Conservation (phyloP, 306 rosid genomes). For the Glycyrrhiza uralensis region DNA sequence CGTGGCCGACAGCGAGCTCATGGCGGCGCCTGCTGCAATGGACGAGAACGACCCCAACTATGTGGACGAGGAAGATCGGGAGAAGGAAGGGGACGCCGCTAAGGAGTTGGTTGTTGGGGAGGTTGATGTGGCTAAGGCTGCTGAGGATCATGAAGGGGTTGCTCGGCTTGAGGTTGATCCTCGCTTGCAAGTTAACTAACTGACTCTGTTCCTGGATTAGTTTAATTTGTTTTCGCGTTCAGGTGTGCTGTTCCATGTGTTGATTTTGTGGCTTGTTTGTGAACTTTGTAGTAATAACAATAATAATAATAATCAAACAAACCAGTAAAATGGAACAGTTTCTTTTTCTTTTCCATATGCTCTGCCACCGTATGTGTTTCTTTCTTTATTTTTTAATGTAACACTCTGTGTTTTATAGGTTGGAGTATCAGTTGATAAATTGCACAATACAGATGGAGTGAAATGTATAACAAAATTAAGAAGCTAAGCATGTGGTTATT, state of each 20-base stretch:
- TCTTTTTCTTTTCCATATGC: not conserved
- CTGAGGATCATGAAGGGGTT: constrained; percentile 39
- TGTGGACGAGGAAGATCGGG: constrained; percentile 55
- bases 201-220: not conserved
- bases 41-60: constrained; percentile 81
- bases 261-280: not conserved
- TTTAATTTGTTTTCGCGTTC: not conserved
- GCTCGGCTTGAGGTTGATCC: constrained; percentile 75
- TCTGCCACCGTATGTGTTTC: no score
- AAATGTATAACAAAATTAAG: no score
- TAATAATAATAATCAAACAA: not conserved
- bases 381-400: no score
- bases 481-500: no score
- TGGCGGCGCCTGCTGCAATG: constrained; percentile 57
- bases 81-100: constrained; percentile 27
- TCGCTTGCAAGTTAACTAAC: constrained; percentile 22
- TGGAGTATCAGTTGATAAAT: no score
- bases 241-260: no score
- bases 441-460: no score
- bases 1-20: constrained; percentile 32
- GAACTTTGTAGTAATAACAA: not conserved
- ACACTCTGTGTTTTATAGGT: no score
- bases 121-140: constrained; percentile 59
- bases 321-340: not conserved
- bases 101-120: constrained; percentile 50